Base-by-base conservation (phyloP, 208 protist genomes). In the Wallacemonas rigidus region DNA sequence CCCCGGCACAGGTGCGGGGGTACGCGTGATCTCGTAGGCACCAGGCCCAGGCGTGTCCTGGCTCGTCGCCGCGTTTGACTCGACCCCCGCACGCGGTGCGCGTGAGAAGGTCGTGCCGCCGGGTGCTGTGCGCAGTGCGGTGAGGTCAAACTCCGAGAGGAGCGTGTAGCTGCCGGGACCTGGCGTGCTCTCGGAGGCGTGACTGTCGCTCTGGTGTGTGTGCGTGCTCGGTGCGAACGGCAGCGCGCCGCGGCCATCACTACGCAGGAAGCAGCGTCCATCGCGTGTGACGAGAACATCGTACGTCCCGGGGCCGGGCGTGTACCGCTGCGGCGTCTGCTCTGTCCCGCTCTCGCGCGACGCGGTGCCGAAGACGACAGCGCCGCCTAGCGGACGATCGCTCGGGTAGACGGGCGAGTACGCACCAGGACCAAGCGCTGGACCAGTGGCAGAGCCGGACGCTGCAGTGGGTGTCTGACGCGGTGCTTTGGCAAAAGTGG, bases 251-350 rank as follows among this genome's bases (percentile, higher is more conserved):
- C 39, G 38, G 5, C 60, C 60, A 50, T 65, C 60, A 4, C 9
- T n/a, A 14, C 50, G 63, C 60, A 55, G 40, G 11, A 75, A 17
- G 38, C 54, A 58, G 36, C 47, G 70, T 7, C 60, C 50, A 43
- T 69, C 54, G 47, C 50, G 65, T 14, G 67, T 67, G 12, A 76
- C 53, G 6, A 73, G 67, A 3, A 83, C 72, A 4, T 83, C 77
- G 71, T 89, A 89, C 47, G 76, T 80, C 9, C 84, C 84, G 3
- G 84, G 83, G 9, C 83, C 81, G 7, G 80, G 75, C 15, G 60
- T 65, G 12, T 54, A 38, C 57, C 15, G 26, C 40, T 74, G 9
- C 41, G 40, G 39, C 2, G 44, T 61, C 8, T 5, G 15, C 38
- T 11, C 56, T 50, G 61, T 54, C 8, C 53, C 51, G 47, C n/a